These are phyloP conservation scores for Auxenochlorella protothecoides DNA, from an alignment of 139 green algal species.

Conservation along the genomic window DNA sequence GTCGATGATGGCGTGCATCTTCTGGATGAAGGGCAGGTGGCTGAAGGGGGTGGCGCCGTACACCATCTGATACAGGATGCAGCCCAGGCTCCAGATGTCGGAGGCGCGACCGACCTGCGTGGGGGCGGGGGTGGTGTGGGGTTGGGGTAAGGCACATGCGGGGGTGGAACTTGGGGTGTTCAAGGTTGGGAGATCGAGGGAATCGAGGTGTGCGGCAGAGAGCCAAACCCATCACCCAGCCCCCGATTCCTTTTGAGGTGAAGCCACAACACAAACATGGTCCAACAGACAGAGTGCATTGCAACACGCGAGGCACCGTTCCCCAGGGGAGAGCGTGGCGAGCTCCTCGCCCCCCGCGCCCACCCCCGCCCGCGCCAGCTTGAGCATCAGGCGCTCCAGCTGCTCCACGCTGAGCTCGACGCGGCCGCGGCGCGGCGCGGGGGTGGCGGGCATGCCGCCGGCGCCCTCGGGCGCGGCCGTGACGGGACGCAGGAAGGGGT, in stretches of 20 bases:
- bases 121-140: too few relatives aligned
- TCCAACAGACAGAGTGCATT: too few relatives aligned
- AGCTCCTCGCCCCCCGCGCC: constrained; percentile 34
- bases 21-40: constrained; percentile 80
- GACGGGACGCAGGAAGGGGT: constrained; percentile 76
- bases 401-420: constrained; percentile 49
- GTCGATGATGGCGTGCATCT: constrained; percentile 90
- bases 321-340: constrained; percentile 27
- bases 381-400: not conserved
- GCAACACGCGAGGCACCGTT: too few relatives aligned
- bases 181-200: too few relatives aligned
- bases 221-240: too few relatives aligned
- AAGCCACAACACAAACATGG: too few relatives aligned
- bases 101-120: constrained; percentile 61
- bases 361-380: constrained; percentile 26
- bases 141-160: too few relatives aligned
- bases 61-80: constrained; percentile 98
- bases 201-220: too few relatives aligned
- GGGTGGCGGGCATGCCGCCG: not conserved
- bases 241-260: too few relatives aligned
- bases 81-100: constrained; percentile 92
- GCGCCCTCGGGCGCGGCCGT: constrained; percentile 1
- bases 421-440: not conserved
- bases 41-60: constrained; percentile 72
- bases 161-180: too few relatives aligned